Evolutionary conservation across 768 basidiomycete genomes (phyloP).

Genomic region (Lactarius quietus): DNA sequence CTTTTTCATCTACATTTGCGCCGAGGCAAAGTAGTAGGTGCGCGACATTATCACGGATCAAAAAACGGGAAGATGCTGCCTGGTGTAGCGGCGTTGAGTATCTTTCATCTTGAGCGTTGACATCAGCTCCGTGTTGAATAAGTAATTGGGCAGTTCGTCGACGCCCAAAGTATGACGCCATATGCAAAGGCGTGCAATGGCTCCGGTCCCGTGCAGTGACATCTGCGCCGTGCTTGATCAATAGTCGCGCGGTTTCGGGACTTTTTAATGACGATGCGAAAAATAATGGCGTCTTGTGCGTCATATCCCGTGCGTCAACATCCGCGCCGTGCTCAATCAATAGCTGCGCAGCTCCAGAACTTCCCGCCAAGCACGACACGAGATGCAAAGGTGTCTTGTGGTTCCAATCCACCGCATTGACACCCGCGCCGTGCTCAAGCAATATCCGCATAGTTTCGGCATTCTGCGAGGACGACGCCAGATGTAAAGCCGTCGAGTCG

Average conservation of each 20-base stretch:
- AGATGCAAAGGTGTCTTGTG: too few relatives aligned
- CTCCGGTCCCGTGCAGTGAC: background rate
- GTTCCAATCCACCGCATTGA: too few relatives aligned
- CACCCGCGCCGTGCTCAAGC: too few relatives aligned
- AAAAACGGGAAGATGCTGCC: background rate
- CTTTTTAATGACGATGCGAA: background rate
- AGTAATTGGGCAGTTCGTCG: background rate
- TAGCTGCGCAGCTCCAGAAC: too few relatives aligned
- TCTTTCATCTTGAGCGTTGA: background rate
- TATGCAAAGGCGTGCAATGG: background rate
- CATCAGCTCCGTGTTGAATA: background rate
- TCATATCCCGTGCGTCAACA: too few relatives aligned
- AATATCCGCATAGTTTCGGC: too few relatives aligned
- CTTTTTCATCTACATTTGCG: background rate
- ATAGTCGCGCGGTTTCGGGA: conserved; percentile 45
- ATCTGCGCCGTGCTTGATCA: conserved; percentile 55
- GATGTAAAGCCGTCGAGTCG: too few relatives aligned
- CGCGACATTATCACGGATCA: background rate
- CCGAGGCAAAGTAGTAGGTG: background rate
- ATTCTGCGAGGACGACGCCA: too few relatives aligned
- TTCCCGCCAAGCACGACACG: too few relatives aligned
- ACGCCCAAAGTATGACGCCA: background rate
- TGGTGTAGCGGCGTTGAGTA: background rate
- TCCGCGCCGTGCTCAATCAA: too few relatives aligned
- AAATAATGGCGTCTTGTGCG: background rate